Evolutionary conservation across 2,329 filamentous ascomycete genomes (phyloP), one percentile per base, ranked within the genome.

Genomic region (Neurospora crassa): DNA sequence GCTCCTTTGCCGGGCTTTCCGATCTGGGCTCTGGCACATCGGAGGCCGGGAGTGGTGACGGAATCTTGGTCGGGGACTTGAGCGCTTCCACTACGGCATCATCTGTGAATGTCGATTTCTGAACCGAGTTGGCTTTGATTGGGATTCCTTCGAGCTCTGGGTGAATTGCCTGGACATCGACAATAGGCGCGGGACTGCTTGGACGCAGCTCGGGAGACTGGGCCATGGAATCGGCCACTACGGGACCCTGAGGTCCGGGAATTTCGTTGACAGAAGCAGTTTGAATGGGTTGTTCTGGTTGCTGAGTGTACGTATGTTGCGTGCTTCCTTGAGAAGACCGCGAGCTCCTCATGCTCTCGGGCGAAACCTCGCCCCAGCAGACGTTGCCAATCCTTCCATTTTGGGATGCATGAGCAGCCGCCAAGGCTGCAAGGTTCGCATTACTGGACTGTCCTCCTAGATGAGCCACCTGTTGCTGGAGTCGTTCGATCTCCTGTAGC

Each of bases 81-180:
- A 79, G 76, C 41, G 72, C 76, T 24, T 73, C 71, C n/a, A 74
- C 73, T 20, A 79, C 76, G 12, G 76, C 77, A 18, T 76, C 77
- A 72, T 84, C 80, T n/a, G 79, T 81, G 73, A 88, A 88, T 3
- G 86, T 88, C 45, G 83, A 75, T 74, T 81, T 85, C 75, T 85
- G 82, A 16, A 89, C 80, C 1, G 86, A 86, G 16, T 83, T 83
- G 5, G 84, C 82, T 77, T 85, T 88, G 74, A 90, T 82, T 1
- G 84, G 83, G 69, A 90, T 86, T 7, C 88, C 87, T 76, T 90
- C 88, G n/a, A 89, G 79, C 40, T 85, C 84, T 3, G 87, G 86
- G 74, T 89, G 84, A 37, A 89, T 85, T 72, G 86, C 83, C 63
- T 85, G 83, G 11, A 90, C 84, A 72, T 89, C 88, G 69, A 90